These are phyloP conservation scores for Colletotrichum tabaci DNA, from an alignment of 2,329 filamentous ascomycete genomes.

Conservation along the genomic window DNA sequence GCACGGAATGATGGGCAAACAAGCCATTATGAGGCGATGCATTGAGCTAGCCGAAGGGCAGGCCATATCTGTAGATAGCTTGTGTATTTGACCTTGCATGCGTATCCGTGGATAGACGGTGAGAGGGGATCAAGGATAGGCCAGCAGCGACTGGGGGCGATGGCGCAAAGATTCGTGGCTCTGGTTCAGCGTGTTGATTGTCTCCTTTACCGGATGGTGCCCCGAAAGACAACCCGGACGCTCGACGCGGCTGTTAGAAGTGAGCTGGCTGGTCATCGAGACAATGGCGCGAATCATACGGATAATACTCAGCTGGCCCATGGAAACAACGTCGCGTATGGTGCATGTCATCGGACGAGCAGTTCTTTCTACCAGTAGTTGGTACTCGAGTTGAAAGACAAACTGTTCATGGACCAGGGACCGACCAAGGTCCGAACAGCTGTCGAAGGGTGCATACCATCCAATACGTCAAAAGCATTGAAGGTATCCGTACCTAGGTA, in stretches of 20 bases:
- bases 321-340: background rate
- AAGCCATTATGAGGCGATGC: conserved; percentile 15
- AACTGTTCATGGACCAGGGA: conserved; percentile 20
- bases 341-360: background rate
- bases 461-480: conserved; percentile 7
- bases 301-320: too few relatives aligned
- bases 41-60: background rate
- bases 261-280: background rate
- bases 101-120: conserved; percentile 13
- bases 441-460: conserved; percentile 2
- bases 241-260: background rate
- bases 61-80: background rate
- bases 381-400: background rate
- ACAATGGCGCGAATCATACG: background rate
- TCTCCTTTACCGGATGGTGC: background rate
- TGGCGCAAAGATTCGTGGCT: conserved; percentile 12
- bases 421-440: background rate
- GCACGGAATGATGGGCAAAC: conserved; percentile 37
- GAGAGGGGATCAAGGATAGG: background rate
- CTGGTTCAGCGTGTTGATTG: background rate
- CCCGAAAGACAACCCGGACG: background rate
- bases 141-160: background rate
- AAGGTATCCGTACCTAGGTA: background rate
- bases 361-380: background rate
- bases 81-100: too few relatives aligned